Percentiles rank a stretch among this genome's conserved stretches.
Evolutionary conservation across 345 rosid species (phyloP).

Genomic region (Xanthoceras sorbifolium): DNA sequence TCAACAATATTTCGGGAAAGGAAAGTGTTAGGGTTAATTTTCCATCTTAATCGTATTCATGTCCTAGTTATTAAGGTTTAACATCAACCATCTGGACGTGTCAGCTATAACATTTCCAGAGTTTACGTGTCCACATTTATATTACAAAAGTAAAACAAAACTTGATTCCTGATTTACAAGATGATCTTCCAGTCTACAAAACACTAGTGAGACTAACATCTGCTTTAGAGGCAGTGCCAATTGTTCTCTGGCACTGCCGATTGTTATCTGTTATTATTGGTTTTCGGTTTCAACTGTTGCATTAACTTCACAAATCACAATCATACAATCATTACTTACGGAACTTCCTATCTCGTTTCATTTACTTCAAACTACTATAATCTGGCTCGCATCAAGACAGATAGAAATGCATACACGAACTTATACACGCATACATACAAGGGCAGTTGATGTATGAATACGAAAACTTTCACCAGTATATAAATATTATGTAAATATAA

Average conservation of each 20-base stretch:
- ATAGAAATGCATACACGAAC: neutral
- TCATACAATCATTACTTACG: neutral
- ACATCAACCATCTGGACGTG: too few species aligned
- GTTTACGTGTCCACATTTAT: neutral
- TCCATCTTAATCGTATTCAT: too few species aligned
- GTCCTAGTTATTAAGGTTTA: too few species aligned
- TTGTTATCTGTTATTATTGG: neutral
- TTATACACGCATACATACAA: neutral
- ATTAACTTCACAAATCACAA: neutral
- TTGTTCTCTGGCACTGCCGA: neutral
- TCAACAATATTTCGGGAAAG: too few species aligned
- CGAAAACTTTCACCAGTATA: neutral
- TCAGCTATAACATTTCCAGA: too few species aligned
- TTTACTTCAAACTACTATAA: neutral
- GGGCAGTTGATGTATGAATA: too few species aligned
- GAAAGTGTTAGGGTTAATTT: too few species aligned
- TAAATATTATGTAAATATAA: neutral
- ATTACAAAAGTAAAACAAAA: too few species aligned
- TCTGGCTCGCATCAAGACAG: neutral
- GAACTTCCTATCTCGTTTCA: neutral
- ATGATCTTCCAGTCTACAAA: neutral
- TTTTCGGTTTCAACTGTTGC: neutral
- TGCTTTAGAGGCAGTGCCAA: neutral
- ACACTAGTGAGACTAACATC: neutral
- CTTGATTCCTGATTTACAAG: neutral